Evolutionary conservation across 2,329 filamentous ascomycete genomes (phyloP).

Genomic region (Ophiosphaerella herpotricha): DNA sequence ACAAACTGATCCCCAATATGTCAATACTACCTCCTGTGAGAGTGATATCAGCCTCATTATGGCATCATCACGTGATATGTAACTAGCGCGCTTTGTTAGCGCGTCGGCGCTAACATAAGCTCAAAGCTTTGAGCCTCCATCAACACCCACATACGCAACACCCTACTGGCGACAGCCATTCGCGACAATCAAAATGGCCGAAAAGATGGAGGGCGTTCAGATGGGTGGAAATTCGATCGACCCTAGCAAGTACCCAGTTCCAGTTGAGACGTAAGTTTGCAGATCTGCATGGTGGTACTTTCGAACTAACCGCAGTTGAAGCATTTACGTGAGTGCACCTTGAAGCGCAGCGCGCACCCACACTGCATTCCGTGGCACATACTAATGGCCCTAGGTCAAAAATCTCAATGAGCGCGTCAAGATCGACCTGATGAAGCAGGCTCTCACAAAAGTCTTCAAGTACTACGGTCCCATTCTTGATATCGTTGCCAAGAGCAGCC

Average conservation of each 20-base stretch:
- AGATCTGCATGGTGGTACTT: slow-evolving; percentile 16
- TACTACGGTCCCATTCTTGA: slow-evolving; percentile 88
- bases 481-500: slow-evolving; percentile 83
- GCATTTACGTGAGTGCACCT: slow-evolving; percentile 41
- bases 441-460: slow-evolving; percentile 77
- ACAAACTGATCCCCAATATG: no score
- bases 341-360: slow-evolving; percentile 19
- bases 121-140: slow-evolving; percentile 20
- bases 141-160: slow-evolving; percentile 7
- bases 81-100: slow-evolving; percentile 17
- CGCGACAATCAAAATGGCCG: slow-evolving; percentile 30
- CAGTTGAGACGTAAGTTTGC: slow-evolving; percentile 43
- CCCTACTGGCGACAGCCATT: not conserved
- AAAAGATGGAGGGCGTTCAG: slow-evolving; percentile 44
- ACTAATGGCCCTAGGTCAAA: slow-evolving; percentile 56
- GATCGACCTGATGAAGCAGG: slow-evolving; percentile 72
- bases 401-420: slow-evolving; percentile 95
- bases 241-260: slow-evolving; percentile 39
- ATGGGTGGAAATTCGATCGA: slow-evolving; percentile 26
- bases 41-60: not conserved
- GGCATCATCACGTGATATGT: slow-evolving; percentile 6
- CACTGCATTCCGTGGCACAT: slow-evolving; percentile 28
- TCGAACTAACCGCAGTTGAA: slow-evolving; percentile 33
- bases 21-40: not conserved
- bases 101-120: slow-evolving; percentile 14